Evolutionary conservation across 352 stramenopile genomes (phyloP), one percentile per base, ranked within the genome.

Genomic region (Phytophthora litchii): DNA sequence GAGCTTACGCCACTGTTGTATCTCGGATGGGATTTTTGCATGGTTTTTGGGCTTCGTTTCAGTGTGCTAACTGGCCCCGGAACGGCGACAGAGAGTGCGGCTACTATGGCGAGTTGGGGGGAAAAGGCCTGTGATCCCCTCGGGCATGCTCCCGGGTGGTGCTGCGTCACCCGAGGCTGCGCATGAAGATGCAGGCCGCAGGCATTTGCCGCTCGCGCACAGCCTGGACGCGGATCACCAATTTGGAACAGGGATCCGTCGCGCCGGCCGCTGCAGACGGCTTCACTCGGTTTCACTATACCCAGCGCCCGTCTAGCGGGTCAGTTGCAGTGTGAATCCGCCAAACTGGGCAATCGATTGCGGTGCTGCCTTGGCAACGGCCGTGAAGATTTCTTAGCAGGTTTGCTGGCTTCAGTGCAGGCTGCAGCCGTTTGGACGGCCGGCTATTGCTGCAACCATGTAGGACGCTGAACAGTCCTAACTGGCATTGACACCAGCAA

Each of bases 1-100:
- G 54, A 67, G 56, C 57, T 64, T 67, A 67, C 63, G 63, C 56
- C 57, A 57, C 41, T 65, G 64, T 72, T 72, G 64, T 67, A 67
- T 72, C 63, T 62, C 34, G 64, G 62, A 61, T 70, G 41, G 54
- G 43, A 54, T 60, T 67, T 68, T 64, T 65, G 62, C 62, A 65
- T 66, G 44, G 61, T 70, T 70, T 72, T 68, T 72, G 57, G 44
- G 58, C 53, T 69, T 68, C 45, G 64, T 72, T 72, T 72, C 64
- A 72, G 64, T 55, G 23, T 21, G 41, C 46, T 34, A 17, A 64
- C 64, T 68, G 64, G 50, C 53, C 54, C 52, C 42, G 52, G 60
- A 69, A 60, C 40, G 48, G 49, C 35, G 44, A 52, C 32, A 57
- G 34, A 57, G 45, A 69, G 40, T 54, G 52, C 38, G 29, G 37